Conservation (phyloP, 2,329 filamentous ascomycete species). For the Nothopassalora personata region DNA sequence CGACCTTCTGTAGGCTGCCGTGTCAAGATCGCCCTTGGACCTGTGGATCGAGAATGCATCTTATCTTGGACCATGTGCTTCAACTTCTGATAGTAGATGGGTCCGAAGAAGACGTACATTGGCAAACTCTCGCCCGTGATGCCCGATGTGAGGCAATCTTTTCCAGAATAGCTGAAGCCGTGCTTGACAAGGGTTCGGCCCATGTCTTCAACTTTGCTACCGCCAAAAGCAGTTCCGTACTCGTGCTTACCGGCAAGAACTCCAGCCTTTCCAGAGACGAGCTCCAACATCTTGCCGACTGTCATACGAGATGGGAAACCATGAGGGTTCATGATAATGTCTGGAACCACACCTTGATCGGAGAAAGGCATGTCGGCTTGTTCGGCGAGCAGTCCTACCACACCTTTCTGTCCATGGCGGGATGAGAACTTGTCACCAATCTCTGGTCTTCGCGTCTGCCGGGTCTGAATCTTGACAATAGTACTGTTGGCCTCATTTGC, state of each 20-base stretch:
- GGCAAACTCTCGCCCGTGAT: conserved; percentile 92
- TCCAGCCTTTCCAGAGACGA: conserved; percentile 88
- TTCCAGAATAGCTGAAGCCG: conserved; percentile 94
- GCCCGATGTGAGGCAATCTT: conserved; percentile 91
- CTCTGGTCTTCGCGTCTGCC: conserved; percentile 93
- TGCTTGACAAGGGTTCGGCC: conserved; percentile 74
- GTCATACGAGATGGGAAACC: conserved; percentile 99
- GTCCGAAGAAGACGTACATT: conserved; percentile 96
- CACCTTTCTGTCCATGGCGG: conserved; percentile 95
- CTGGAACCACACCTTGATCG: conserved; percentile 82
- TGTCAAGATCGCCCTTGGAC: conserved; percentile 85
- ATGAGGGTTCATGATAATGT: conserved; percentile 99
- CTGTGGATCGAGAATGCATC: conserved; percentile 92
- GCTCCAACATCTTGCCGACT: conserved; percentile 94
- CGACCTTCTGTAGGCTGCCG: conserved; percentile 94
- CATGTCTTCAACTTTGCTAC: conserved; percentile 82
- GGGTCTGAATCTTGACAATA: conserved; percentile 87
- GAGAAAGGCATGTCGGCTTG: conserved; percentile 97
- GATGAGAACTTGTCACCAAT: conserved; percentile 98
- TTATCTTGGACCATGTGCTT: conserved; percentile 99
- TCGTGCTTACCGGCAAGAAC: conserved; percentile 78
- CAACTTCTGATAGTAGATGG: conserved; percentile 98
- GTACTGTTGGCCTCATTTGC: conserved; percentile 80
- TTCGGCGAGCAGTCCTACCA: conserved; percentile 91
- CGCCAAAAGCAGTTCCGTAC: conserved; percentile 85